Evolutionary conservation across 139 green algal species (phyloP), one percentile per base, ranked within the genome.

Genomic region (Edaphochlamys debaryana): DNA sequence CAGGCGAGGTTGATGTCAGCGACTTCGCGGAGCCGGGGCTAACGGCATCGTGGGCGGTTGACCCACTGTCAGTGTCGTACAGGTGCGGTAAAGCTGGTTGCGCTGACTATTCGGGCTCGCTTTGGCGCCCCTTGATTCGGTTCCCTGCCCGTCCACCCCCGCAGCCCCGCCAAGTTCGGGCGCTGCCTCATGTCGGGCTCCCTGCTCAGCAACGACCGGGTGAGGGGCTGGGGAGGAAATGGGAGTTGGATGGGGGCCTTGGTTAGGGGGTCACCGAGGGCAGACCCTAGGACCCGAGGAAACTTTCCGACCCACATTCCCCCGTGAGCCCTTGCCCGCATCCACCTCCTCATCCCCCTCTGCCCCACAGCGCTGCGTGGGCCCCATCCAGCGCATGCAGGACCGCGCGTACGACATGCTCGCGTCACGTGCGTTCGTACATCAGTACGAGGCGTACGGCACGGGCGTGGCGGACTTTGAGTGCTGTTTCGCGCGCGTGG

Each of bases 361-460:
- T 7, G 0, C 37, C 38, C 29, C 85, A 78, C 81, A 92, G 88
- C 81, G 56, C 48, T 88, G 83, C 25, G 66, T 87, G 17, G 79
- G 60, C 17, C 79, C 88, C 29, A 85, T 88, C 3, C 36, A 66
- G 67, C 79, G 83, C 29, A 91, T 91, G 87, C 88, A 92, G 79
- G 86, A 86, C 29, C 66, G 82, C 19, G 92, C 92, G 2, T 92
- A 90, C 72, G 69, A 48, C 70, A 95, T 97, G 94, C 86, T 91
- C 36, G 68, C 79, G 25, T 86, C 90, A 4, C 86, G 89, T 0
- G 94, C 94, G 0, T 98, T 93, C 62, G 40, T 96, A 70, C 94
- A 98, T 81, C 93, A 96, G 68, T 98, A 98, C 66, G 89, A 93
- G 45, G 86, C 87, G 62, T 91, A 93, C 82, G 94, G 94, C n/a